A percentile compares a stretch with the other conserved stretches of the same genome.
Conservation (phyloP, 176 grass and related monocot species). For the Leersia perrieri region DNA sequence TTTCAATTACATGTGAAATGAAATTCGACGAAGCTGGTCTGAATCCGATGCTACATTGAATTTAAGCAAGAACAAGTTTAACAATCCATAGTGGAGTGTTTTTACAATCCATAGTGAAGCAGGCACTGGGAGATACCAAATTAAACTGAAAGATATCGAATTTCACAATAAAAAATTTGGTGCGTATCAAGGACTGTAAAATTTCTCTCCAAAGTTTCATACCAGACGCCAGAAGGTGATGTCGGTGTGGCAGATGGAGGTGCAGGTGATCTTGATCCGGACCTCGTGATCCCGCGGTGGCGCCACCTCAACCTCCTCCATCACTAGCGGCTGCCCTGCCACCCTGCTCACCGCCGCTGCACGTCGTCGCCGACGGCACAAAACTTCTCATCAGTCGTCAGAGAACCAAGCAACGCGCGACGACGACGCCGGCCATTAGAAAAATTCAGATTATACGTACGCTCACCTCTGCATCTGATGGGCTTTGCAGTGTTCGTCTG, state of each 20-base stretch:
- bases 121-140: too few relatives aligned
- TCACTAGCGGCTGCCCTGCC: conserved; percentile 49
- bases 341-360: conserved; percentile 68
- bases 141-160: too few relatives aligned
- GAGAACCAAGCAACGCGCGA: not conserved
- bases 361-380: not conserved
- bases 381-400: not conserved
- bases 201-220: too few relatives aligned
- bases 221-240: conserved; percentile 59
- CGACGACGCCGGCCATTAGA: not conserved
- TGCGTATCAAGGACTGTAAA: too few relatives aligned
- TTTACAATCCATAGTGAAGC: too few relatives aligned
- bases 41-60: not conserved
- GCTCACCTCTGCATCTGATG: conserved; percentile 69
- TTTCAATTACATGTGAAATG: not conserved
- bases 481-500: conserved; percentile 7
- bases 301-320: conserved; percentile 83
- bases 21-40: not conserved
- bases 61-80: not conserved
- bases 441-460: not conserved
- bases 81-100: not conserved
- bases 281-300: conserved; percentile 62
- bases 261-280: conserved; percentile 59
- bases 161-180: too few relatives aligned
- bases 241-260: conserved; percentile 74